Percentiles rank a stretch among this genome's conserved stretches.
Evolutionary conservation across 2,329 filamentous ascomycete species (phyloP).

Genomic region (Penicillium sp.): DNA sequence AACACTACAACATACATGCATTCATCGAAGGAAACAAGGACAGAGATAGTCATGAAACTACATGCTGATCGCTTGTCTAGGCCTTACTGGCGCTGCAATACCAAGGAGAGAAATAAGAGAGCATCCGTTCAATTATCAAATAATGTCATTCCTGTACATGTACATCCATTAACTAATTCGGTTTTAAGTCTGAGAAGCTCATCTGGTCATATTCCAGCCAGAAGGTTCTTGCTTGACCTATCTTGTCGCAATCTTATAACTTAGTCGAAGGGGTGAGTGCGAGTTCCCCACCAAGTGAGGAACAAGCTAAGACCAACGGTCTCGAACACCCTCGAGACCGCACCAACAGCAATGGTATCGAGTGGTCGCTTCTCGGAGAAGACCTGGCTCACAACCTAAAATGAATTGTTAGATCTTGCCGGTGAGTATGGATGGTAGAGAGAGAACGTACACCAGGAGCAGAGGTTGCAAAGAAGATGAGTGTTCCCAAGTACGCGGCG

Average conservation of each 20-base stretch:
- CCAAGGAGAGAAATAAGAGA: not conserved
- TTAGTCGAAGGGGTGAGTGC: constrained; percentile 88
- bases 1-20: no score
- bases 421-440: not conserved
- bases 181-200: not conserved
- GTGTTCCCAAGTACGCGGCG: constrained; percentile 82
- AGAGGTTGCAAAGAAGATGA: constrained; percentile 89
- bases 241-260: constrained; percentile 1
- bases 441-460: constrained; percentile 71
- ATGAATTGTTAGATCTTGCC: constrained; percentile 6
- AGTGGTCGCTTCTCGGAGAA: constrained; percentile 88
- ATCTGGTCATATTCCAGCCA: not conserved
- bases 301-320: constrained; percentile 88
- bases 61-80: not conserved
- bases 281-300: constrained; percentile 96
- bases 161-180: constrained; percentile 5
- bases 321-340: constrained; percentile 82
- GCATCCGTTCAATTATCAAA: not conserved
- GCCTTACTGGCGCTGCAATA: not conserved
- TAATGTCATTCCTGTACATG: constrained; percentile 7
- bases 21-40: no score
- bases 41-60: not conserved
- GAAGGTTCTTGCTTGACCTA: constrained; percentile 14
- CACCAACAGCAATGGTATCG: constrained; percentile 84
- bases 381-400: constrained; percentile 78